These are phyloP conservation scores for Leccinum subtestaceum DNA, from an alignment of 768 basidiomycete genomes.

Conservation along the genomic window DNA sequence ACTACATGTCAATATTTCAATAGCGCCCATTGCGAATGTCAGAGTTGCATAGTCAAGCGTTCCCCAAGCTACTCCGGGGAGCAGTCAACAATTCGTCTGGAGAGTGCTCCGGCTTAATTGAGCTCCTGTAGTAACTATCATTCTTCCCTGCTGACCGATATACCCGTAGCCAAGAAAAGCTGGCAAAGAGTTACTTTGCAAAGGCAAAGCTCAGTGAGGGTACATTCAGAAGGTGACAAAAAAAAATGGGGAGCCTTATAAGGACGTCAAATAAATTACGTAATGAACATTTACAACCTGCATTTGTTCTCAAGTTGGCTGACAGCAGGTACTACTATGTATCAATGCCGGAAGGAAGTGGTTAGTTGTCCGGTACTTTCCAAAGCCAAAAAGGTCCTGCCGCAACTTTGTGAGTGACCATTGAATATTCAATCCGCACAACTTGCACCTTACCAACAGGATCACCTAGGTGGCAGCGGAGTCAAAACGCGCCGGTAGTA, in stretches of 20 bases:
- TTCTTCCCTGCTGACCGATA: conserved; percentile 43
- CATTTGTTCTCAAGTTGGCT: neutral
- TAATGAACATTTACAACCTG: conserved; percentile 2
- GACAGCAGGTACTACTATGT: neutral
- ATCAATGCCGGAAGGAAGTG: conserved; percentile 30
- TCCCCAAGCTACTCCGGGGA: conserved; percentile 42
- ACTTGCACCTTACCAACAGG: conserved; percentile 53
- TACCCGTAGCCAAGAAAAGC: conserved; percentile 51
- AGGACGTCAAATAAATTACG: conserved; percentile 8
- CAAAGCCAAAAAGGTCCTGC: conserved; percentile 74
- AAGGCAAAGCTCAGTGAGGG: conserved; percentile 31
- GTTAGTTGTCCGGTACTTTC: conserved; percentile 47
- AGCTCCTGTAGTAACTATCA: conserved; percentile 37
- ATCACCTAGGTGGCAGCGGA: conserved; percentile 43
- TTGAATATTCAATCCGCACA: neutral
- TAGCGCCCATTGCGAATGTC: conserved; percentile 43
- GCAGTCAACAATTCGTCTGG: conserved; percentile 39
- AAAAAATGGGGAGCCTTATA: neutral
- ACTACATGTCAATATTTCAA: neutral
- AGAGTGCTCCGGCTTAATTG: conserved; percentile 83
- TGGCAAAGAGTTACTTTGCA: conserved; percentile 57
- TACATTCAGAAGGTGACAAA: neutral
- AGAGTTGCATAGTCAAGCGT: conserved; percentile 77
- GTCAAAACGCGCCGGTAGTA: neutral
- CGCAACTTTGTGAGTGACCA: neutral